These are phyloP conservation scores for Botrytis galanthina DNA, from an alignment of 2,329 filamentous ascomycete species.

Conservation along the genomic window DNA sequence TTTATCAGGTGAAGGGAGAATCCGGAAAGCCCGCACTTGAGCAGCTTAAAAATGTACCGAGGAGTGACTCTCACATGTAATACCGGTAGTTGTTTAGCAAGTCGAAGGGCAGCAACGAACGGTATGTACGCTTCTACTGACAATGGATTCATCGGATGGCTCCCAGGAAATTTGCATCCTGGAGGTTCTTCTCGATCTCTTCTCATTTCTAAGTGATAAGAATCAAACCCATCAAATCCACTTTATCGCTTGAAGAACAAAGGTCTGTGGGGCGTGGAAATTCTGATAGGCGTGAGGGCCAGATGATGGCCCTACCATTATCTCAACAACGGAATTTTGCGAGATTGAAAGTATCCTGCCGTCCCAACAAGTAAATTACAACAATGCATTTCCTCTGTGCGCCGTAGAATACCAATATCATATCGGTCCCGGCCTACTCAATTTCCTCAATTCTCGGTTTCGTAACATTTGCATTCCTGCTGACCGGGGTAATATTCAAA, in stretches of 20 bases:
- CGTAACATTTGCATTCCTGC: slow-evolving; percentile 13
- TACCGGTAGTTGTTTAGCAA: not conserved
- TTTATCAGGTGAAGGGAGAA: not conserved
- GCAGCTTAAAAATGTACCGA: not conserved
- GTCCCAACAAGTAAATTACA: not conserved
- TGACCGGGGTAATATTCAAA: slow-evolving; percentile 42
- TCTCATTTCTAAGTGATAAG: not conserved
- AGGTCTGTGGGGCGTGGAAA: not conserved
- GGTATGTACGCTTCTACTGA: not conserved
- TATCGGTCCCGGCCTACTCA: slow-evolving; percentile 44
- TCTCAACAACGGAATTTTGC: not conserved
- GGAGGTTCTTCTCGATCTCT: not conserved
- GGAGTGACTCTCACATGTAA: not conserved
- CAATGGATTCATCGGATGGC: too few species aligned
- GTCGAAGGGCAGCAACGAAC: not conserved
- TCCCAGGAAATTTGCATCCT: not conserved
- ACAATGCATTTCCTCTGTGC: not conserved
- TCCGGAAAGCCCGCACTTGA: too few species aligned
- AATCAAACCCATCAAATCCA: not conserved
- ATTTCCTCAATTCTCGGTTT: slow-evolving; percentile 58
- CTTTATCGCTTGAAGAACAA: not conserved
- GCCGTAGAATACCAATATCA: not conserved
- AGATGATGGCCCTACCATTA: not conserved
- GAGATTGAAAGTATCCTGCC: not conserved
- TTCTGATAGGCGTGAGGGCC: not conserved